A percentile compares a stretch with the other conserved stretches of the same genome.
Conservation (phyloP, 495 filamentous ascomycete genomes). For the Xylaria scruposa region DNA sequence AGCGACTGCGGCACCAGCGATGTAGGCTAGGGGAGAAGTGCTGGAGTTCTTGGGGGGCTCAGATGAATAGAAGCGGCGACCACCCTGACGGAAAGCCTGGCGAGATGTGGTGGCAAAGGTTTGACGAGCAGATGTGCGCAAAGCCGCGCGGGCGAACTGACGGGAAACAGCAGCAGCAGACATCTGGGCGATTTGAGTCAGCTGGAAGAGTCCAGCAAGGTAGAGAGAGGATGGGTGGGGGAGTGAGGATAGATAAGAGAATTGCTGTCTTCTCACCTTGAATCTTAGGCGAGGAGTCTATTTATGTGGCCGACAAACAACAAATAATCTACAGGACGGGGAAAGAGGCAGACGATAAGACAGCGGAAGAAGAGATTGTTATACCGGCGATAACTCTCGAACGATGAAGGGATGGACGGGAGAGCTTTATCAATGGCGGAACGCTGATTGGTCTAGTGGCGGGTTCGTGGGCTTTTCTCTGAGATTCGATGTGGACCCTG, state of each 20-base stretch:
- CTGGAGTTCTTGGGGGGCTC: conserved; percentile 65
- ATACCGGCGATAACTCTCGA: background rate
- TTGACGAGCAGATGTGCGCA: conserved; percentile 61
- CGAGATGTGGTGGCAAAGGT: conserved; percentile 57
- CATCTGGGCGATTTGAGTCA: conserved; percentile 45
- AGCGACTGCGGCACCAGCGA: conserved; percentile 61
- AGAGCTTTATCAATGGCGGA: conserved; percentile 26
- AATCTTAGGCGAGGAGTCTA: background rate
- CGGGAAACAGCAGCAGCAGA: conserved; percentile 51
- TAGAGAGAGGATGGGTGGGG: background rate
- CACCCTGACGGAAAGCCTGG: conserved; percentile 67
- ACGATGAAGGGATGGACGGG: background rate
- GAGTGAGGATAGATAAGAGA: conserved; percentile 1
- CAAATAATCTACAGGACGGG: background rate
- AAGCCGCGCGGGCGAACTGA: conserved; percentile 62
- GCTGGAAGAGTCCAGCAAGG: background rate
- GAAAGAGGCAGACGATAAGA: background rate
- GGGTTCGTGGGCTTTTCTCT: conserved; percentile 6
- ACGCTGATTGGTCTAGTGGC: conserved; percentile 27
- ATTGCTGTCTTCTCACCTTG: conserved; percentile 30
- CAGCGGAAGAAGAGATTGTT: background rate
- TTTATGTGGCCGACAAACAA: background rate
- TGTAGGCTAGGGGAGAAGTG: conserved; percentile 47
- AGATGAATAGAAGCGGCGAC: conserved; percentile 79
- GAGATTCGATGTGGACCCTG: conserved; percentile 25